Conservation (phyloP, 441 rosid species). For the Mallotus japonicus region DNA sequence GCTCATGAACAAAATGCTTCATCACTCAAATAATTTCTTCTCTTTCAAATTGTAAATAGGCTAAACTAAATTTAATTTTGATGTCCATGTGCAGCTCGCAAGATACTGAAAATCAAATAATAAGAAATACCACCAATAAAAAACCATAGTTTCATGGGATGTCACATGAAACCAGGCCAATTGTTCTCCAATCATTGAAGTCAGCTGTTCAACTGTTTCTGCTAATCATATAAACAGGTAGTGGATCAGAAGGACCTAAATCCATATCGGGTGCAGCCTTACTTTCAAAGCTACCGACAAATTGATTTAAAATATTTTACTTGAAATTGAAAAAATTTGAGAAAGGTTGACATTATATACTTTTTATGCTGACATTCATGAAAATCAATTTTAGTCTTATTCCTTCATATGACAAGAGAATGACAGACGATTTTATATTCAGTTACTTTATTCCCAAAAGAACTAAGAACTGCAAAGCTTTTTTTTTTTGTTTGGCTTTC, state of each 20-base stretch:
- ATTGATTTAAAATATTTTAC: too few relatives aligned
- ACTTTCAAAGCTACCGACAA: too few relatives aligned
- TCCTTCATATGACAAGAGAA: too few relatives aligned
- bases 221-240: background rate
- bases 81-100: background rate
- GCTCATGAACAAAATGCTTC: background rate
- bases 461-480: background rate
- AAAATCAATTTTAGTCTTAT: too few relatives aligned
- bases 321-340: too few relatives aligned
- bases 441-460: background rate
- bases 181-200: too few relatives aligned
- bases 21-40: background rate
- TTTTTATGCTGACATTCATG: too few relatives aligned
- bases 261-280: too few relatives aligned
- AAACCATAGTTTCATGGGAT: background rate
- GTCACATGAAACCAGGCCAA: background rate
- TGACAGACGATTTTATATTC: background rate
- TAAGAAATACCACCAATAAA: background rate
- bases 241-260: too few relatives aligned
- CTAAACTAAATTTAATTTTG: background rate
- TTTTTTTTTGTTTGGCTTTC: background rate
- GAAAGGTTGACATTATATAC: too few relatives aligned
- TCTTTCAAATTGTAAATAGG: background rate
- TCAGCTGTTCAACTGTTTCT: background rate
- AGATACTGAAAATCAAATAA: background rate